A percentile compares a stretch with the other conserved stretches of the same genome.
Conservation (phyloP, 2,329 filamentous ascomycete species). For the Polychaeton citri region DNA sequence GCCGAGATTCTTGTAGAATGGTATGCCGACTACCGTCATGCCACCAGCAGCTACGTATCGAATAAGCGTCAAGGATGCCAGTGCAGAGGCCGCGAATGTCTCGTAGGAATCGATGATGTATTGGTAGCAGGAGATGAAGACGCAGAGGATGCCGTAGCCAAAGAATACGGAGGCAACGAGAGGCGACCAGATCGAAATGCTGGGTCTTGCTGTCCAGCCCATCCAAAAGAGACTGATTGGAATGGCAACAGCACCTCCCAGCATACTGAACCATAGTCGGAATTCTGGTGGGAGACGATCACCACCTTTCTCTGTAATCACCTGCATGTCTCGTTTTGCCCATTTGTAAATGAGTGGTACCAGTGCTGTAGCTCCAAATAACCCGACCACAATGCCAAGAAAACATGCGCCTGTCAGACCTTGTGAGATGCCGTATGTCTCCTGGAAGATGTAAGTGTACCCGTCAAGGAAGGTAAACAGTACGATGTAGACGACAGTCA, state of each 20-base stretch:
- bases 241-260: constrained; percentile 32
- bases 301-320: constrained; percentile 22
- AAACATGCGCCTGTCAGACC: constrained; percentile 36
- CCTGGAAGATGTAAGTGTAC: constrained; percentile 38
- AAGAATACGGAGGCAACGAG: constrained; percentile 39
- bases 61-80: constrained; percentile 28
- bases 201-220: constrained; percentile 36
- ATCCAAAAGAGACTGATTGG: constrained; percentile 46
- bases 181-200: constrained; percentile 39
- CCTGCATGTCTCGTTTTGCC: constrained; percentile 29
- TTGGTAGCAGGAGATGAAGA: constrained; percentile 40
- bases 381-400: constrained; percentile 31
- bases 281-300: constrained; percentile 38
- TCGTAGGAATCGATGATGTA: constrained; percentile 48
- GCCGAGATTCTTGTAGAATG: constrained; percentile 26
- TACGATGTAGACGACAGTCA: constrained; percentile 34
- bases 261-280: constrained; percentile 40
- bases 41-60: constrained; percentile 28
- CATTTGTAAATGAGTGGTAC: constrained; percentile 34
- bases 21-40: constrained; percentile 26
- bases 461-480: constrained; percentile 37
- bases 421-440: constrained; percentile 33
- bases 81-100: constrained; percentile 36
- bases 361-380: constrained; percentile 20
- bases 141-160: constrained; percentile 36